phyloP scores from a whole-genome alignment of 2,329 filamentous ascomycete species.

The Chrysoporthe deuterocubensis region DNA sequence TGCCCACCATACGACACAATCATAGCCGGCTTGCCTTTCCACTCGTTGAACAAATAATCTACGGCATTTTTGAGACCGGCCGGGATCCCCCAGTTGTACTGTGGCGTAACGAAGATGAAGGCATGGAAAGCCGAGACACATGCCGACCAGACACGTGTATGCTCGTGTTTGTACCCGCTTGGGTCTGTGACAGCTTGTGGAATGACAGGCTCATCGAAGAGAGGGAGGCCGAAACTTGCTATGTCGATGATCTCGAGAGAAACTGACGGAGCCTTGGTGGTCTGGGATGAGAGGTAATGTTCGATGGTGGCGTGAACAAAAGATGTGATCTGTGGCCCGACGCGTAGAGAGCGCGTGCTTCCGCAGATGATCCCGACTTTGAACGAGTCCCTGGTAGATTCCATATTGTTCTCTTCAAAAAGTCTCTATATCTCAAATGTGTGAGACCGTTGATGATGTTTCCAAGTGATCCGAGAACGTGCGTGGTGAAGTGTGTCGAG shows the following conservation, averaged over 20 bases:
- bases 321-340: conserved; percentile 32
- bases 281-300: conserved; percentile 16
- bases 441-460: background rate
- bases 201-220: conserved; percentile 41
- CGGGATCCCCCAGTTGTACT: conserved; percentile 54
- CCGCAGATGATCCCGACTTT: conserved; percentile 35
- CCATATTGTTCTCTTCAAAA: background rate
- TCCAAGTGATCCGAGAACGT: background rate
- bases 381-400: conserved; percentile 16
- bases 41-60: conserved; percentile 56
- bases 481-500: background rate
- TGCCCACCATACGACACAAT: conserved; percentile 53
- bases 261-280: background rate
- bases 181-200: conserved; percentile 36
- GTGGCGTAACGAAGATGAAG: conserved; percentile 40
- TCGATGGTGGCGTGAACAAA: conserved; percentile 31
- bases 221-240: conserved; percentile 39
- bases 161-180: conserved; percentile 38
- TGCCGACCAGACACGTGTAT: conserved; percentile 42
- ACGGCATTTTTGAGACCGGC: conserved; percentile 56
- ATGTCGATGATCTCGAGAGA: conserved; percentile 37
- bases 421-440: background rate
- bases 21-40: conserved; percentile 50
- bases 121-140: conserved; percentile 38
- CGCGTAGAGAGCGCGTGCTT: conserved; percentile 34